Evolutionary conservation across 2,329 filamentous ascomycete genomes (phyloP), one percentile per base, ranked within the genome.

Genomic region (Fusarium austroafricanum): DNA sequence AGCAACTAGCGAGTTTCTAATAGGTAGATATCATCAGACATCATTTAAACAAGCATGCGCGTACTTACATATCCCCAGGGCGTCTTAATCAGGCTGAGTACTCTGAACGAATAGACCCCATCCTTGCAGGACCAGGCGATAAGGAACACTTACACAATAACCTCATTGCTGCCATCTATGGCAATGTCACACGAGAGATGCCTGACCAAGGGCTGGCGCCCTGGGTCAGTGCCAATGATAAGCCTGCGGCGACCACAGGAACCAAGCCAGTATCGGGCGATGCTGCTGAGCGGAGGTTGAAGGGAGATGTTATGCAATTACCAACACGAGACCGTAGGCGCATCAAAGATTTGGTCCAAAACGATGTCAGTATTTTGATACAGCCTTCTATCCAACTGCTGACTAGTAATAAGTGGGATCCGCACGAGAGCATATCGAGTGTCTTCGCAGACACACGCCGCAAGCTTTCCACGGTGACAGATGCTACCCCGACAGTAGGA

Each of bases 221-320:
- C 63, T 92, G 89, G 89, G 89, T 91, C 75, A 90, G 88, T 76
- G 88, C 89, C 55, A 90, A 91, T 73, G 89, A 91, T 71, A 91
- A 91, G 72, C 88, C 88, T 18, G 79, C 84, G 18, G 79, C 85
- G 12, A 83, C 82, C 40, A 80, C 84, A 31, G 85, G 86, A 66
- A 85, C 81, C 68, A 91, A 91, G 75, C 86, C 87, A 21, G 83
- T 88, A 45, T 87, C 86, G 28, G 88, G 88, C 28, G 89, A 91
- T 82, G 87, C 89, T 33, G 84, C 86, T 35, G 89, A 92, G 78
- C 83, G 88, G 71, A 84, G 84, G 69, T 77, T 91, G 47, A 91
- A 91, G 80, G 87, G 85, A 70, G 88, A 91, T 74, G 87, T 92
- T 62, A 91, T 91, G 89, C 87, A 89, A 73, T 82, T 92, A 43